Conservation (phyloP, 75 land plant genomes). For the Sequoia sempervirens region DNA sequence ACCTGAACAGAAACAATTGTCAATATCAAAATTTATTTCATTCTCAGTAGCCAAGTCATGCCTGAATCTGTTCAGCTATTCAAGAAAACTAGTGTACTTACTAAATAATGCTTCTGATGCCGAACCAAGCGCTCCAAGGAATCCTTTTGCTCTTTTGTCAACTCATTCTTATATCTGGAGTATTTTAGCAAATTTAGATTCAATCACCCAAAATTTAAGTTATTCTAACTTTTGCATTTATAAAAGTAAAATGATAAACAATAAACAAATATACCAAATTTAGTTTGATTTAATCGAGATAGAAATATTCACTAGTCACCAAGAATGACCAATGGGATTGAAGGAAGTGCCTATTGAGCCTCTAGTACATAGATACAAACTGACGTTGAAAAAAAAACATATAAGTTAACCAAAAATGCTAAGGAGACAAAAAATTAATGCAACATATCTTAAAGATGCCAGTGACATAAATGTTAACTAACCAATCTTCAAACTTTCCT, state of each 20-base stretch:
- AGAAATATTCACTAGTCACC: neutral
- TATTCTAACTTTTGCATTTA: neutral
- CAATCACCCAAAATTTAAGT: neutral
- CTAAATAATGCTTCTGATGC: slow-evolving; percentile 78
- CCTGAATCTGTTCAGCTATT: neutral
- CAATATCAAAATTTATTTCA: neutral
- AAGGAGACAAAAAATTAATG: neutral
- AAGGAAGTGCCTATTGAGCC: neutral
- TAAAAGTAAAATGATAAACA: neutral
- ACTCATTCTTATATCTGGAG: slow-evolving; percentile 78
- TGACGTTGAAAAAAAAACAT: neutral
- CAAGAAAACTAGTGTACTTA: slow-evolving; percentile 19
- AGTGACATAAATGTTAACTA: neutral
- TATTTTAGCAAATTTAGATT: neutral
- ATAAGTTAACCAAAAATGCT: too few relatives aligned
- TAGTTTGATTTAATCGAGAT: neutral
- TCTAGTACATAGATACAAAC: neutral
- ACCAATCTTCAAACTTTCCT: neutral
- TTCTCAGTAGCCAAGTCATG: neutral
- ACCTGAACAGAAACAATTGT: slow-evolving; percentile 44
- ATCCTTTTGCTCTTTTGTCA: slow-evolving; percentile 66
- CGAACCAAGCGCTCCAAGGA: slow-evolving; percentile 54
- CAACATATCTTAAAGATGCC: neutral
- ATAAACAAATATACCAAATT: neutral
- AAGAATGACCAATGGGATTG: neutral